Evolutionary conservation across 2,329 filamentous ascomycete species (phyloP), one percentile per base, ranked within the genome.

Genomic region (Mycosphaerella sp.): DNA sequence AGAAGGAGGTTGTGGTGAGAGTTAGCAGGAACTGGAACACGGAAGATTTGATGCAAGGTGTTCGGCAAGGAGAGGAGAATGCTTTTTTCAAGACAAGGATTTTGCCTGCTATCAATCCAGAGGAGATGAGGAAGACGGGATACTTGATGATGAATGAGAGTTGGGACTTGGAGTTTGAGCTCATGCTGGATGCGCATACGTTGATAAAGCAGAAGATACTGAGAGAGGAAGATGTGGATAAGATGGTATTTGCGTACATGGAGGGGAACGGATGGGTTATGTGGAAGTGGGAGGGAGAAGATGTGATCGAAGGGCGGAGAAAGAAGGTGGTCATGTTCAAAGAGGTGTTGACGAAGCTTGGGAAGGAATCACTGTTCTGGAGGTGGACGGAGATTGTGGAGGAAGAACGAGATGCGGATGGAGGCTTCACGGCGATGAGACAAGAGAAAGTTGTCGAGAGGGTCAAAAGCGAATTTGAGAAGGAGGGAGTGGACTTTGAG

Each of bases 311-410:
- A 52, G 78, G 82, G 55, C 79, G 79, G 42, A 73, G 83, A 59
- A 79, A 82, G 56, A 88, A 93, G 70, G 84, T 96, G 7, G 80
- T 93, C 56, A 78, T 79, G 2, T 94, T 96, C 67, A 84, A 87
- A 61, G 85, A 93, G 39, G 82, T 82, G 16, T 75, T 96, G 60
- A 77, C 79, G 1, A 77, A 77, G 2, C 76, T 93, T 69, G 89
- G 86, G 39, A 95, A 95, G 70, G 90, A 95, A 68, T 82, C 86
- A 57, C 69, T 96, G 47, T 96, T 96, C 72, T 95, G 87, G 72
- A 81, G 85, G 49, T 95, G 89, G 89, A 87, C 95, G 43, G 90
- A 96, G 73, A 79, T 94, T 64, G 83, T 96, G 44, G 89, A 96
- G 71, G 94, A 82, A 63, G 89, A 95, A 71, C 85, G 87, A 37